Evolutionary conservation across 1,139 yeast genomes (phyloP).

Genomic region (Debaryomyces sp.): DNA sequence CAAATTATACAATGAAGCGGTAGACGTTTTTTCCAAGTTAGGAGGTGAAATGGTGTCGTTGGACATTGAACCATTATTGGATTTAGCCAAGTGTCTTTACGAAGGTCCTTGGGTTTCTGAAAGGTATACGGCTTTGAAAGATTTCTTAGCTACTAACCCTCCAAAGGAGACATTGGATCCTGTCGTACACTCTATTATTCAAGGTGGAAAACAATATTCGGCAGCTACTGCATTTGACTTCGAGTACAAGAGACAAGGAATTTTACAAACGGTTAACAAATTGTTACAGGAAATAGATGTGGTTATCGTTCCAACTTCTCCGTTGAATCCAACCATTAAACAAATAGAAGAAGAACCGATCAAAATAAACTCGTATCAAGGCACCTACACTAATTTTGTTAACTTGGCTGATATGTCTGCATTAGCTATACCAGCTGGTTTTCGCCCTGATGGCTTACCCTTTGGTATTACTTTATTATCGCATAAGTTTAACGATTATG

Average conservation of each 20-base stretch:
- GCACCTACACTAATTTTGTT: conserved; percentile 95
- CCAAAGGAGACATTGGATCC: conserved; percentile 76
- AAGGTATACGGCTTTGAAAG: conserved; percentile 80
- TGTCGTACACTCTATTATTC: conserved; percentile 74
- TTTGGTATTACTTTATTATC: conserved; percentile 88
- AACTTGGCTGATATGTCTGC: conserved; percentile 94
- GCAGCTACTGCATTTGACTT: conserved; percentile 84
- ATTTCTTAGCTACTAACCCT: conserved; percentile 74
- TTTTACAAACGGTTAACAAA: conserved; percentile 63
- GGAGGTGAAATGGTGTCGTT: conserved; percentile 59
- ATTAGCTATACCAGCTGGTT: conserved; percentile 87
- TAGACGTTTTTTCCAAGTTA: conserved; percentile 56
- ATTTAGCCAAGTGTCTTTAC: conserved; percentile 85
- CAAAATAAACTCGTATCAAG: conserved; percentile 81
- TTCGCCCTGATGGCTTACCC: conserved; percentile 81
- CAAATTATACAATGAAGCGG: conserved; percentile 61
- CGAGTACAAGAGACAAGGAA: conserved; percentile 81
- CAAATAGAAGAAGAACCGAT: conserved; percentile 80
- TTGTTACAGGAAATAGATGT: conserved; percentile 67
- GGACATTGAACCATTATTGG: conserved; percentile 74
- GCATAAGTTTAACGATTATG: conserved; percentile 82
- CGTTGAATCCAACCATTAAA: conserved; percentile 80
- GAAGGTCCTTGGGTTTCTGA: conserved; percentile 99
- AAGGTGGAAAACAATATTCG: conserved; percentile 71
- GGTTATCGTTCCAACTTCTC: conserved; percentile 89